Percentiles rank a stretch among this genome's conserved stretches.
These are phyloP conservation scores for Elsinoe perseae DNA, from an alignment of 2,329 filamentous ascomycete genomes.

Conservation along the genomic window DNA sequence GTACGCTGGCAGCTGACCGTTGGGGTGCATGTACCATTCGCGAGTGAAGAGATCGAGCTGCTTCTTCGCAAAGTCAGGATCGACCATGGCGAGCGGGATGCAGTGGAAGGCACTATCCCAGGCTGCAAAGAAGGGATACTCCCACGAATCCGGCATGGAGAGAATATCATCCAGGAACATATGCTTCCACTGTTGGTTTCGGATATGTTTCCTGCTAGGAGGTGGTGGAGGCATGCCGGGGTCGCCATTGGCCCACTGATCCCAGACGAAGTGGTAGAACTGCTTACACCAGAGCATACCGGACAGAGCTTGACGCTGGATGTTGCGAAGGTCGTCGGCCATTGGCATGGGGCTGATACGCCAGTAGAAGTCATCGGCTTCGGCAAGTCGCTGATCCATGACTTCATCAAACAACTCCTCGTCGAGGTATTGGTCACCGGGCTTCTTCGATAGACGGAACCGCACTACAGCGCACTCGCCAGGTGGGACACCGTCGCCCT, in stretches of 20 bases:
- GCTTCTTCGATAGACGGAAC: slow-evolving; percentile 72
- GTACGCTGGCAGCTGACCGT: slow-evolving; percentile 85
- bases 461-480: slow-evolving; percentile 93
- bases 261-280: slow-evolving; percentile 94
- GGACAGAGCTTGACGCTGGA: slow-evolving; percentile 87
- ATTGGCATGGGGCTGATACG: slow-evolving; percentile 87
- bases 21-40: slow-evolving; percentile 98
- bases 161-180: slow-evolving; percentile 90
- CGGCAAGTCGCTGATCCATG: slow-evolving; percentile 75
- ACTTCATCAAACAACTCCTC: slow-evolving; percentile 89
- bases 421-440: slow-evolving; percentile 67
- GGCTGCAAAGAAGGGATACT: slow-evolving; percentile 95
- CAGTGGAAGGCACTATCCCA: slow-evolving; percentile 98
- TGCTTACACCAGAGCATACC: slow-evolving; percentile 99
- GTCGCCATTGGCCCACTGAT: slow-evolving; percentile 95
- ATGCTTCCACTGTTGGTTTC: slow-evolving; percentile 89
- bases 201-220: slow-evolving; percentile 65
- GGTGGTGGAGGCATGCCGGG: slow-evolving; percentile 82
- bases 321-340: slow-evolving; percentile 86
- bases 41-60: slow-evolving; percentile 91
- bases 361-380: slow-evolving; percentile 95
- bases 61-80: slow-evolving; percentile 96
- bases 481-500: slow-evolving; percentile 76
- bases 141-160: slow-evolving; percentile 98
- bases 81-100: slow-evolving; percentile 92